These are phyloP conservation scores for Pseudotulostoma volvatum DNA, from an alignment of 495 filamentous ascomycete species.

Conservation along the genomic window DNA sequence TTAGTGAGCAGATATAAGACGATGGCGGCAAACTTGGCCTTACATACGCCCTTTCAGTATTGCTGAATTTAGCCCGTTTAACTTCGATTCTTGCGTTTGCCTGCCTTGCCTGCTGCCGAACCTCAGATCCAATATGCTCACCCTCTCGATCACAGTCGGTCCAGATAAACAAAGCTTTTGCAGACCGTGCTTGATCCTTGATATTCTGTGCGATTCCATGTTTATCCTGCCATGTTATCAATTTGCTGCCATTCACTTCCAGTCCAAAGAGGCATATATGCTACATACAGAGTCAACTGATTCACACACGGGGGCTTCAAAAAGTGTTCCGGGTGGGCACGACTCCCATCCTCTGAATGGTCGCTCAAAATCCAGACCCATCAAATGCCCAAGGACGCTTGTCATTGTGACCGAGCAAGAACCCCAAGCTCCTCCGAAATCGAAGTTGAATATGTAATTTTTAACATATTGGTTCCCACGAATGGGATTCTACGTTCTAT, in stretches of 20 bases:
- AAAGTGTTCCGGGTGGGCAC: constrained; percentile 61
- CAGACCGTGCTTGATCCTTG: constrained; percentile 49
- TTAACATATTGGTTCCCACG: constrained; percentile 64
- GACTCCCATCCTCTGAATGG: constrained; percentile 63
- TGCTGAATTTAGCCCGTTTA: constrained; percentile 81
- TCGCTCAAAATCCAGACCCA: constrained; percentile 49
- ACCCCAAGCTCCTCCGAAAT: constrained; percentile 71
- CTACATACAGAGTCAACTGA: constrained; percentile 42
- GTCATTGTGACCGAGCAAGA: constrained; percentile 79
- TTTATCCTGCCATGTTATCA: constrained; percentile 64
- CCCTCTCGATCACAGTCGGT: constrained; percentile 98
- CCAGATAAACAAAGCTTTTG: constrained; percentile 76
- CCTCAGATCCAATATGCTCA: constrained; percentile 90
- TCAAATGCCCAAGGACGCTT: constrained; percentile 74
- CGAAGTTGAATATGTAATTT: constrained; percentile 84
- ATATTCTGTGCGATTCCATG: constrained; percentile 75
- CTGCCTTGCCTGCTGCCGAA: constrained; percentile 59
- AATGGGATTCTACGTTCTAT: constrained; percentile 31
- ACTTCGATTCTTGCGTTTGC: constrained; percentile 61
- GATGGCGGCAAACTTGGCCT: not conserved
- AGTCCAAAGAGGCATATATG: not conserved
- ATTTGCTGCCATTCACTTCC: too few relatives aligned
- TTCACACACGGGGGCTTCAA: constrained; percentile 61
- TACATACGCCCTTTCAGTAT: constrained; percentile 78
- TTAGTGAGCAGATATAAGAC: not conserved